A percentile compares a stretch with the other conserved stretches of the same genome.
Conservation (phyloP, 2,329 filamentous ascomycete genomes). For the Graphium sp. region DNA sequence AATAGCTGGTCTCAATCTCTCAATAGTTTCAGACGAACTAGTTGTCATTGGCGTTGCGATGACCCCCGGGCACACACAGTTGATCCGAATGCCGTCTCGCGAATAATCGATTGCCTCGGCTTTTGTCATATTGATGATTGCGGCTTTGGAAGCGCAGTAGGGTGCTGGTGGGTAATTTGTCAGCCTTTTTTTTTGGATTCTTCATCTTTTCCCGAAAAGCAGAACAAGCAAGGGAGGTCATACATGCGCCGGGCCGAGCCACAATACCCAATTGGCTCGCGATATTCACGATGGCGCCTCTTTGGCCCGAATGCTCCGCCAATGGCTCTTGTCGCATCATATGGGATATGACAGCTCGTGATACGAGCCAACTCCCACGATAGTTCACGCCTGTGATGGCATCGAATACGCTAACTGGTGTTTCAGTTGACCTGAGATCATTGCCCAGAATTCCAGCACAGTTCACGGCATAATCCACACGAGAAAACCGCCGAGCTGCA, state of each 20-base stretch:
- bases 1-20: slow-evolving; percentile 20
- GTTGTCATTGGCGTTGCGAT: slow-evolving; percentile 29
- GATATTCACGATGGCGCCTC: slow-evolving; percentile 32
- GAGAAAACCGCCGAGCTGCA: slow-evolving; percentile 16
- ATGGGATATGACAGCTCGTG: slow-evolving; percentile 20
- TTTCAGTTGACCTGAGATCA: slow-evolving; percentile 24
- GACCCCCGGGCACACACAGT: slow-evolving; percentile 21
- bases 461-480: slow-evolving; percentile 38
- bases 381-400: slow-evolving; percentile 37
- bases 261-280: slow-evolving; percentile 35
- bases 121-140: slow-evolving; percentile 38
- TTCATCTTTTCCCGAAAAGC: not conserved
- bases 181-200: not conserved
- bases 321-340: slow-evolving; percentile 28
- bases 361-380: slow-evolving; percentile 28
- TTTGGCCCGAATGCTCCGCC: slow-evolving; percentile 19
- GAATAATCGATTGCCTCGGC: slow-evolving; percentile 40
- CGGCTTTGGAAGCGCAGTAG: slow-evolving; percentile 41
- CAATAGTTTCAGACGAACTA: slow-evolving; percentile 17
- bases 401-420: slow-evolving; percentile 29
- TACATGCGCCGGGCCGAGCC: slow-evolving; percentile 23
- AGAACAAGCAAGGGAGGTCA: too few species aligned
- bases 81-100: slow-evolving; percentile 17
- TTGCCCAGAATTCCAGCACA: slow-evolving; percentile 34
- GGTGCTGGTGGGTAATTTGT: slow-evolving; percentile 18